A percentile compares a stretch with the other conserved stretches of the same genome.
Evolutionary conservation across 768 basidiomycete genomes (phyloP).

Genomic region (Boletales sp.): DNA sequence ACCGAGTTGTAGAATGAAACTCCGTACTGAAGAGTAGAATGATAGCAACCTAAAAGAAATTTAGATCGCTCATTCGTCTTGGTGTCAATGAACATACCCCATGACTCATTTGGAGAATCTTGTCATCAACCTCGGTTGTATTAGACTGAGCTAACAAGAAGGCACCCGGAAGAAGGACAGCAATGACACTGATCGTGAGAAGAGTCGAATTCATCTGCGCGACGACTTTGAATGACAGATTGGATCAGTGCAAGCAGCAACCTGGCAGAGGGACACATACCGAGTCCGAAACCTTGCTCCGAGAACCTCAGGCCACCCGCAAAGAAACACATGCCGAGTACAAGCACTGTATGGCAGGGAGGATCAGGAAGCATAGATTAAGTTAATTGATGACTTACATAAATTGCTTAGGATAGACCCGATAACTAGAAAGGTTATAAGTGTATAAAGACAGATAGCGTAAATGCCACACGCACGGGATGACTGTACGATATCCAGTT

Average conservation of each 20-base stretch:
- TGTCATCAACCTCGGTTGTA: slow-evolving; percentile 32
- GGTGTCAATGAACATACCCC: slow-evolving; percentile 45
- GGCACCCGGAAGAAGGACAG: slow-evolving; percentile 72
- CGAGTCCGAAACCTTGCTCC: slow-evolving; percentile 73
- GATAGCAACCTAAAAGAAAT: slow-evolving; percentile 55
- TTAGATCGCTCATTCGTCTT: slow-evolving; percentile 4
- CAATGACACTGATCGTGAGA: slow-evolving; percentile 72
- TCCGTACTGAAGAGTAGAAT: slow-evolving; percentile 70
- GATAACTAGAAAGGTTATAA: slow-evolving; percentile 47
- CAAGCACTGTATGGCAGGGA: slow-evolving; percentile 51
- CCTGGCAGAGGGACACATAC: slow-evolving; percentile 36
- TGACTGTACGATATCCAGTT: slow-evolving; percentile 77
- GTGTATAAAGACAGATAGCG: neutral
- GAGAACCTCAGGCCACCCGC: slow-evolving; percentile 75
- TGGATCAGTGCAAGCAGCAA: neutral
- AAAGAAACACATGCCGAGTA: slow-evolving; percentile 83
- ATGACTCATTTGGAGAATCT: slow-evolving; percentile 70
- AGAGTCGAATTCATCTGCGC: slow-evolving; percentile 73
- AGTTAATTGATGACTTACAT: slow-evolving; percentile 32
- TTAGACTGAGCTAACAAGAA: slow-evolving; percentile 58
- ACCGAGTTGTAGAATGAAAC: neutral
- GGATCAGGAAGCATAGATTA: neutral
- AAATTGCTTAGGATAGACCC: slow-evolving; percentile 82
- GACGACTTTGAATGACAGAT: slow-evolving; percentile 44
- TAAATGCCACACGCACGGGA: slow-evolving; percentile 48